phyloP scores from a whole-genome alignment of 805 yeast species.

The Candida pseudoglaebosa region DNA sequence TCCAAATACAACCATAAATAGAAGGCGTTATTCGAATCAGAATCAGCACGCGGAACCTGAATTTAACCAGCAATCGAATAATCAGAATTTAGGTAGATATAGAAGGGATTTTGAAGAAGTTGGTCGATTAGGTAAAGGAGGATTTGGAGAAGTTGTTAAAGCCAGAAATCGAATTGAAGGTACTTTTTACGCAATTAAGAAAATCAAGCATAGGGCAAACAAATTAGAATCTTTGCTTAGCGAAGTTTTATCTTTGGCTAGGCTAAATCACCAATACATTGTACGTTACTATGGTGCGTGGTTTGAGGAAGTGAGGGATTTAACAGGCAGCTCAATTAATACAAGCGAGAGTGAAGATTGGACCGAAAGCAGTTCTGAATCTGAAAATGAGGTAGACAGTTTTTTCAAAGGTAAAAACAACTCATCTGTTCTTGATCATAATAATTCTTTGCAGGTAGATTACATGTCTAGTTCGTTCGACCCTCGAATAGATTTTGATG shows the following conservation, averaged over 20 bases:
- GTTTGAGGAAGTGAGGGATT: constrained; percentile 69
- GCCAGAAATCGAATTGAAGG: constrained; percentile 94
- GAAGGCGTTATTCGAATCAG: constrained; percentile 23
- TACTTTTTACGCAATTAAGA: constrained; percentile 89
- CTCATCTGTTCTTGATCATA: constrained; percentile 18
- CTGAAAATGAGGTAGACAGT: constrained; percentile 7
- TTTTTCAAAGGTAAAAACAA: constrained; percentile 19
- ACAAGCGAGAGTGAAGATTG: constrained; percentile 2
- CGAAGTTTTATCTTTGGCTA: constrained; percentile 88
- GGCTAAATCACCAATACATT: constrained; percentile 91
- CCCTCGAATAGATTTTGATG: constrained; percentile 55
- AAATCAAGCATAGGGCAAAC: constrained; percentile 77
- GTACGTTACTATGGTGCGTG: constrained; percentile 97
- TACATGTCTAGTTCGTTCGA: constrained; percentile 62
- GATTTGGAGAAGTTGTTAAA: constrained; percentile 97
- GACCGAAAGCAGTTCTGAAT: constrained; percentile 1
- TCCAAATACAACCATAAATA: constrained; percentile 5
- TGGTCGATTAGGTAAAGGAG: constrained; percentile 88
- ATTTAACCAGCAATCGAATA: constrained; percentile 4
- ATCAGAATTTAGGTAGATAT: constrained; percentile 57
- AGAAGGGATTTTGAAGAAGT: constrained; percentile 93
- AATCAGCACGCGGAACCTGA: constrained; percentile 8
- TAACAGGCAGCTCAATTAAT: neutral
- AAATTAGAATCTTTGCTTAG: constrained; percentile 77
- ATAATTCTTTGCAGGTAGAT: constrained; percentile 47